Evolutionary conservation across 78 protist species (phyloP).

Genomic region (Salpingoeca rosetta): DNA sequence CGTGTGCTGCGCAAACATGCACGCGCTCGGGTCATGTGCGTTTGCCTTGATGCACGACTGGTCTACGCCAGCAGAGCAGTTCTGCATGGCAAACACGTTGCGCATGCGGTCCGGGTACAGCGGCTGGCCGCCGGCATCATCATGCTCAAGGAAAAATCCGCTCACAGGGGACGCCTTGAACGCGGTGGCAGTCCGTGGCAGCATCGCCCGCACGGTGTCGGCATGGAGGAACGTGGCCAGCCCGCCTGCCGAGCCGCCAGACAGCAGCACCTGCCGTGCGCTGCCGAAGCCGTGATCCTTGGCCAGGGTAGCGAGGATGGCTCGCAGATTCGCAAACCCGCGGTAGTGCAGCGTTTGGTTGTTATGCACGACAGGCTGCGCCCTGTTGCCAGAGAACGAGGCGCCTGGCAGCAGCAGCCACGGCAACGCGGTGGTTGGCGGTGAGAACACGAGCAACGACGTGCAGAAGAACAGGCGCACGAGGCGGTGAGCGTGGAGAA

Average conservation of each 20-base stretch:
- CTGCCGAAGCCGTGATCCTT: neutral
- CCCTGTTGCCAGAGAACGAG: too few relatives aligned
- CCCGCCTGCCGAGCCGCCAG: neutral
- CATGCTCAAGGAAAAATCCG: neutral
- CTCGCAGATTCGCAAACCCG: neutral
- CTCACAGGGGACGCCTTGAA: neutral
- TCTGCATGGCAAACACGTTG: neutral
- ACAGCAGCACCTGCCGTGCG: neutral
- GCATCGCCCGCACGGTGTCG: neutral
- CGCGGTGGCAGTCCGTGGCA: neutral
- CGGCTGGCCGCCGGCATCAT: neutral
- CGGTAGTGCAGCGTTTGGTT: neutral
- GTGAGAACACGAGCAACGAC: too few relatives aligned
- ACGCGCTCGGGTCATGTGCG: neutral
- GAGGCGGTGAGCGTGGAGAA: too few relatives aligned
- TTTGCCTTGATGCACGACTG: neutral
- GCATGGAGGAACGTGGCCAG: neutral
- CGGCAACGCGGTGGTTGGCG: too few relatives aligned
- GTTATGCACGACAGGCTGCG: neutral
- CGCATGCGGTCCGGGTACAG: neutral
- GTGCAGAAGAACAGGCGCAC: too few relatives aligned
- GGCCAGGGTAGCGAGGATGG: neutral
- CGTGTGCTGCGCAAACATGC: neutral
- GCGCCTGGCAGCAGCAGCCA: too few relatives aligned
- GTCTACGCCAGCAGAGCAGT: neutral